Evolutionary conservation across 345 rosid genomes (phyloP).

Genomic region (Alliaria petiolata): DNA sequence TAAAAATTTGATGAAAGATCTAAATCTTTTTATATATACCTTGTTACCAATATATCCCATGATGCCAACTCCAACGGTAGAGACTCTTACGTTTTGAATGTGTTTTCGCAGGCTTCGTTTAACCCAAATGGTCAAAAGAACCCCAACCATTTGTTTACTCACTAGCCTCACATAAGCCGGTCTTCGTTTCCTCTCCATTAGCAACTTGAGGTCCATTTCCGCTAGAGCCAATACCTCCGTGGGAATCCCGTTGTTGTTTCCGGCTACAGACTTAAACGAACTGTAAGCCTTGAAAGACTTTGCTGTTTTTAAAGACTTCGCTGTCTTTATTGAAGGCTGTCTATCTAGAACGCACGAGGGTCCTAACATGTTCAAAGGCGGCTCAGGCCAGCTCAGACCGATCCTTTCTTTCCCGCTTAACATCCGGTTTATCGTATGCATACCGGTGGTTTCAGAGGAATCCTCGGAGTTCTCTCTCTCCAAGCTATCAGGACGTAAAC

Average conservation of each 20-base stretch:
- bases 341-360: conserved; percentile 52
- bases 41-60: conserved; percentile 99
- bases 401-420: conserved; percentile 71
- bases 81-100: conserved; percentile 76
- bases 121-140: conserved; percentile 86
- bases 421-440: conserved; percentile 42
- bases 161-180: conserved; percentile 75
- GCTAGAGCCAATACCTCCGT: conserved; percentile 42
- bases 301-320: conserved; percentile 44
- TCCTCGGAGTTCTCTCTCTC: conserved; percentile 16
- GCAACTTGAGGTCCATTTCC: conserved; percentile 58
- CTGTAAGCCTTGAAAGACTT: conserved; percentile 53
- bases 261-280: conserved; percentile 59
- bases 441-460: conserved; percentile 16
- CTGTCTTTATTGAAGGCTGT: conserved; percentile 55
- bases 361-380: conserved; percentile 62
- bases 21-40: conserved; percentile 35
- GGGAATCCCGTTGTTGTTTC: conserved; percentile 43
- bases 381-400: conserved; percentile 92
- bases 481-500: conserved; percentile 44
- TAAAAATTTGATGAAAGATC: not conserved
- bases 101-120: conserved; percentile 75
- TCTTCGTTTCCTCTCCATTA: conserved; percentile 68
- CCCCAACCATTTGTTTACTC: conserved; percentile 96
- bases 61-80: conserved; percentile 89